Conservation (phyloP, 805 yeast genomes). For the Pichia scutulata region DNA sequence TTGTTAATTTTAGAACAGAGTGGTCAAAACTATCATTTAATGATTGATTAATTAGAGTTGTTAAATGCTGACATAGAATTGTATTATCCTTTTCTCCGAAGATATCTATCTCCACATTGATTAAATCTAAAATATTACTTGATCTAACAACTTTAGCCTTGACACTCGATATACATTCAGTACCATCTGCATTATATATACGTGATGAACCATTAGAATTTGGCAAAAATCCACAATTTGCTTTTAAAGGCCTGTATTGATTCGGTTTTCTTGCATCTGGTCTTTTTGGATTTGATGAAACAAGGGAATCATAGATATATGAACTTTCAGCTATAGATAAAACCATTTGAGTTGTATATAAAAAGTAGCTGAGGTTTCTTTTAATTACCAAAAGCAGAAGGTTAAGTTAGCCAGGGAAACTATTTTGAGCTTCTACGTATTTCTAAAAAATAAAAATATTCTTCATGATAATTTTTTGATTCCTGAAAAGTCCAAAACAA, state of each 20-base stretch:
- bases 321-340: slow-evolving; percentile 72
- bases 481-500: slow-evolving; percentile 1
- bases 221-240: slow-evolving; percentile 73
- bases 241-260: slow-evolving; percentile 83
- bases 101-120: slow-evolving; percentile 76
- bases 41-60: slow-evolving; percentile 51
- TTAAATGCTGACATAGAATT: slow-evolving; percentile 52
- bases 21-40: slow-evolving; percentile 46
- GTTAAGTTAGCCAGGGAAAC: background rate
- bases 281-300: slow-evolving; percentile 49
- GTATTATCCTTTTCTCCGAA: slow-evolving; percentile 78
- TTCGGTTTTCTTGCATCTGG: slow-evolving; percentile 75
- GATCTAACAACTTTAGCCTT: slow-evolving; percentile 68
- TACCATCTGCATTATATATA: slow-evolving; percentile 79
- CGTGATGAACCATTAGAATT: slow-evolving; percentile 90
- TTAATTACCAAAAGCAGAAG: background rate
- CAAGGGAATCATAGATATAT: slow-evolving; percentile 68
- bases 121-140: slow-evolving; percentile 37
- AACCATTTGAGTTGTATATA: slow-evolving; percentile 35
- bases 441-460: background rate
- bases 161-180: slow-evolving; percentile 87
- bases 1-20: slow-evolving; percentile 51
- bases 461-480: background rate
- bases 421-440: background rate
- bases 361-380: background rate